Conservation (phyloP, 108 stramenopile genomes). For the Conticribra guillardii region DNA sequence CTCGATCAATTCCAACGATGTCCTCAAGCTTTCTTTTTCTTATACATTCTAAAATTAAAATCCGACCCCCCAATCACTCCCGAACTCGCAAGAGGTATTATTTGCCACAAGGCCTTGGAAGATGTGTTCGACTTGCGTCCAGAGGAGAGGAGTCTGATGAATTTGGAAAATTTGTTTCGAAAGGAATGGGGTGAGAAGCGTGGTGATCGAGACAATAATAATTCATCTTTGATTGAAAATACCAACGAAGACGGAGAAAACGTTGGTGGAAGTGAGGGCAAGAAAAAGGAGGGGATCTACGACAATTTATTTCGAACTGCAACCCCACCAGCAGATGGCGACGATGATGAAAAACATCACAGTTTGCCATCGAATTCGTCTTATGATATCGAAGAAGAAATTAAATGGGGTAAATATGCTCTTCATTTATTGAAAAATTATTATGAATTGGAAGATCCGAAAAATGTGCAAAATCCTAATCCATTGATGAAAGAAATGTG, state of each 20-base stretch:
- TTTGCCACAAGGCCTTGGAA: constrained; percentile 84
- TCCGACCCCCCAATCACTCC: constrained; percentile 65
- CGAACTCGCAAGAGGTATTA: constrained; percentile 70
- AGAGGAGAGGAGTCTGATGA: constrained; percentile 67
- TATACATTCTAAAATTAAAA: constrained; percentile 70
- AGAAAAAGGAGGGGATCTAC: constrained; percentile 55
- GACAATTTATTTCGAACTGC: constrained; percentile 54
- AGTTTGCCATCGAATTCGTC: background rate
- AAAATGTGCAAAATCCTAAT: constrained; percentile 49
- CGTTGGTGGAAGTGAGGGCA: background rate
- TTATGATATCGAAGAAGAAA: constrained; percentile 66
- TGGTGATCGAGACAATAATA: constrained; percentile 8
- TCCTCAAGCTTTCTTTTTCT: constrained; percentile 87
- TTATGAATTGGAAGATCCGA: constrained; percentile 74
- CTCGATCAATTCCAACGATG: constrained; percentile 78
- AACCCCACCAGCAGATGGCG: constrained; percentile 1
- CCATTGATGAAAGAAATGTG: constrained; percentile 80
- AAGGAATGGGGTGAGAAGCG: constrained; percentile 54
- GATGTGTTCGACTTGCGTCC: constrained; percentile 81
- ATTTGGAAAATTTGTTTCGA: constrained; percentile 83
- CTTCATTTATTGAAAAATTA: constrained; percentile 80
- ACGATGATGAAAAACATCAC: constrained; percentile 29
- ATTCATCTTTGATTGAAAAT: background rate
- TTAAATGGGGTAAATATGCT: constrained; percentile 76
- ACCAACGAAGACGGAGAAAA: background rate